These are phyloP conservation scores for Candolleomyces eurysporus DNA, from an alignment of 768 basidiomycete species.

Conservation along the genomic window DNA sequence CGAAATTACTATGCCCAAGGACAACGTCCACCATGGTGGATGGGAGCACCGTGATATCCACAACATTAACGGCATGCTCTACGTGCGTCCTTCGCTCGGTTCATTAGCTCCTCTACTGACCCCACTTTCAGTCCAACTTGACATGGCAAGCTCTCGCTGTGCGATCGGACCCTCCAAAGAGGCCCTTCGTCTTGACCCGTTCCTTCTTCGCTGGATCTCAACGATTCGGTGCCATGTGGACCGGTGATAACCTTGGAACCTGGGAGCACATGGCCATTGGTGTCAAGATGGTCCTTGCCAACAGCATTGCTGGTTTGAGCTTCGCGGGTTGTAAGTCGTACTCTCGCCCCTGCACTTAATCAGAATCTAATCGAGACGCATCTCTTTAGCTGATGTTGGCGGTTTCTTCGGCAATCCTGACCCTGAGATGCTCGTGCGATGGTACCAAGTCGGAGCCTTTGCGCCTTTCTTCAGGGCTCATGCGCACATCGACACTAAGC, in stretches of 20 bases:
- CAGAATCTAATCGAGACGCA: constrained; percentile 3
- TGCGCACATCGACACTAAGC: constrained; percentile 96
- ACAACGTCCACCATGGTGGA: constrained; percentile 80
- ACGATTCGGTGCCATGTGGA: constrained; percentile 97
- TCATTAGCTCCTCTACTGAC: not conserved
- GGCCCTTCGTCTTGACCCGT: constrained; percentile 95
- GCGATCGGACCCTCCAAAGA: constrained; percentile 70
- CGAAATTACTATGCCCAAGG: constrained; percentile 76
- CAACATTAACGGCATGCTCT: constrained; percentile 97
- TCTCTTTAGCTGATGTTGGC: constrained; percentile 83
- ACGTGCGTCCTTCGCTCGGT: constrained; percentile 41
- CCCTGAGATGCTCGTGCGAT: constrained; percentile 91
- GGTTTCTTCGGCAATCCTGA: constrained; percentile 98
- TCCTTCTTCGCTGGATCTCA: constrained; percentile 96
- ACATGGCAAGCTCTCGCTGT: constrained; percentile 77
- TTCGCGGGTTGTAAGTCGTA: constrained; percentile 81
- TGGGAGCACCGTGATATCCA: constrained; percentile 99
- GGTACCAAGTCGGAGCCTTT: constrained; percentile 96
- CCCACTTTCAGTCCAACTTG: constrained; percentile 64
- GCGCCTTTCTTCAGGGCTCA: constrained; percentile 98
- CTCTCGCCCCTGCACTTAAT: not conserved
- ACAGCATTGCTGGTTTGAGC: constrained; percentile 86
- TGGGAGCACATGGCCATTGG: constrained; percentile 98
- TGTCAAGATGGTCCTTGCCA: constrained; percentile 88
- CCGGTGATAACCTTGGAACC: constrained; percentile 94